Evolutionary conservation across 1,284 basidiomycete species (phyloP), one percentile per base, ranked within the genome.

Genomic region (Ceratobasidium sp.): DNA sequence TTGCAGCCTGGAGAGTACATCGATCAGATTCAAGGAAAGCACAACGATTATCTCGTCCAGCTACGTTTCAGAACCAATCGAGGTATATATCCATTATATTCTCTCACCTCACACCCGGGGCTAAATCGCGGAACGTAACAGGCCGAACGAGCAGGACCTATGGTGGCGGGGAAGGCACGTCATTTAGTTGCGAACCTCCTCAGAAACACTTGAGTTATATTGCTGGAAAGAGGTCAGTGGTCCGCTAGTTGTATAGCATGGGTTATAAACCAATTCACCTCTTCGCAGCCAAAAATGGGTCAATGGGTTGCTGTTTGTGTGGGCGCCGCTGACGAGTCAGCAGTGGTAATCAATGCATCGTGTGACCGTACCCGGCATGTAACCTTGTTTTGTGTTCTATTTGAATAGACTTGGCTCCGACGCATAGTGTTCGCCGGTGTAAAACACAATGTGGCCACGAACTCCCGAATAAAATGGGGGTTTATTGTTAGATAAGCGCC

Each of bases 241-340:
- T 2, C 14, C 9, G n/a, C 60, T 47, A 6, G 48, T 8, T 29
- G 11, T 17, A 24, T n/a, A n/a, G n/a, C n/a, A n/a, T n/a, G n/a
- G n/a, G n/a, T n/a, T n/a, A n/a, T n/a, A 15, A 6, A 22, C 24
- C n/a, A 15, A 2, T 36, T n/a, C n/a, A n/a, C n/a, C n/a, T n/a
- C n/a, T n/a, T n/a, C n/a, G n/a, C n/a, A 65, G 65, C 29, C 41
- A 33, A 8, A n/a, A 54, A 22, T 56, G 47, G 29, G 22, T 69
- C 11, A 69, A 69, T n/a, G 65, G 65, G 9, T 41, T 69, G 4
- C 41, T 69, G 31, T 56, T 56, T 27, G 65, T 56, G 17, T 69
- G 65, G 65, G 51, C 53, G 19, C 51, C 65, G 17, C 24, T n/a
- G n/a, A n/a, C n/a, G n/a, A n/a, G n/a, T n/a, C n/a, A n/a, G n/a